Conservation (phyloP, 805 yeast species). For the Debaryomyces castellii region DNA sequence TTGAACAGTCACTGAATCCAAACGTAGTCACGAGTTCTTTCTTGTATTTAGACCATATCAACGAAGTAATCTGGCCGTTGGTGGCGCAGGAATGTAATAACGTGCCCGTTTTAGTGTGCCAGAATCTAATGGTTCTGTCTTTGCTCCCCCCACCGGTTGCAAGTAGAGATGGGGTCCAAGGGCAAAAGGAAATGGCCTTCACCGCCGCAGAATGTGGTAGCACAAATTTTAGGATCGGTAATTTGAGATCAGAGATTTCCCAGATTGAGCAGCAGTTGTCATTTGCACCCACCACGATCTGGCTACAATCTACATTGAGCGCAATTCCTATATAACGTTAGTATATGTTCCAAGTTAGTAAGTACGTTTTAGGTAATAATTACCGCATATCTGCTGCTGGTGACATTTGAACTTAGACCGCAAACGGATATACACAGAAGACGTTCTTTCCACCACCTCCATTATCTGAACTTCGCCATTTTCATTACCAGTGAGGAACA, state of each 20-base stretch:
- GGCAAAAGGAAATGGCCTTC: conserved; percentile 86
- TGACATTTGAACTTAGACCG: conserved; percentile 23
- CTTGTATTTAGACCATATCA: conserved; percentile 68
- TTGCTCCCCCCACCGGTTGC: conserved; percentile 92
- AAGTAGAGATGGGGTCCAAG: conserved; percentile 77
- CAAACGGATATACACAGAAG: conserved; percentile 7
- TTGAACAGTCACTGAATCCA: conserved; percentile 66
- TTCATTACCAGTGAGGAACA: conserved; percentile 66
- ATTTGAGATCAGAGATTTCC: conserved; percentile 48
- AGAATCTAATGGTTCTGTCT: conserved; percentile 77
- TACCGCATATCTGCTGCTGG: conserved; percentile 41
- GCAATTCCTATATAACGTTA: conserved; percentile 50
- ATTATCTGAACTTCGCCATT: conserved; percentile 55
- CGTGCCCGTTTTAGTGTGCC: conserved; percentile 85
- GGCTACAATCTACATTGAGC: conserved; percentile 49
- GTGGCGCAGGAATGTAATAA: conserved; percentile 56
- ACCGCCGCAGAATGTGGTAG: conserved; percentile 83
- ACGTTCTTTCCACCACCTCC: conserved; percentile 17
- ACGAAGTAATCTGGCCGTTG: conserved; percentile 73
- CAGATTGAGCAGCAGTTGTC: conserved; percentile 80
- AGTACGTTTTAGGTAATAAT: conserved; percentile 5
- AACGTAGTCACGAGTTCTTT: conserved; percentile 75
- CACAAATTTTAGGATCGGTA: conserved; percentile 46
- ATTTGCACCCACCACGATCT: conserved; percentile 80
- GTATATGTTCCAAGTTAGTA: conserved; percentile 8